Percentiles rank a stretch among this genome's conserved stretches.
These are phyloP conservation scores for Gossypium gossypioides DNA, from an alignment of 441 rosid species.

Conservation along the genomic window DNA sequence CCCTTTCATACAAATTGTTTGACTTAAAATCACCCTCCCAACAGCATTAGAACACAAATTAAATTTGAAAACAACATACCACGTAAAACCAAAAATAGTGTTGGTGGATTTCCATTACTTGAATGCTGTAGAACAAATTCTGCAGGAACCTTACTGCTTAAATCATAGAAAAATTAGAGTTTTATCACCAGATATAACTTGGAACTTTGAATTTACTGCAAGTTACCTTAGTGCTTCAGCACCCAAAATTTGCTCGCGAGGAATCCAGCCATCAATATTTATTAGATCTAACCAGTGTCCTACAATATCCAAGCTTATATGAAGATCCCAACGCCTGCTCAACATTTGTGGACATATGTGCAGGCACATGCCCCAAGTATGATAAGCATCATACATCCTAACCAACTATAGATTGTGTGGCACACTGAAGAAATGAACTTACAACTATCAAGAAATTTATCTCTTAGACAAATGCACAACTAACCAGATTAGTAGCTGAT, in stretches of 20 bases:
- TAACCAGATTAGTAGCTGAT: conserved; percentile 87
- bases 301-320: conserved; percentile 63
- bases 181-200: conserved; percentile 9
- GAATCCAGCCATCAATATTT: conserved; percentile 92
- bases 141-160: conserved; percentile 83
- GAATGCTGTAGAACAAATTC: conserved; percentile 86
- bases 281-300: conserved; percentile 88
- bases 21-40: conserved; percentile 3
- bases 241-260: conserved; percentile 88
- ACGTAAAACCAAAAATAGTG: conserved; percentile 74
- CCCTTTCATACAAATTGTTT: not conserved
- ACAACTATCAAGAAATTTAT: conserved; percentile 4
- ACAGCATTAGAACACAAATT: not conserved
- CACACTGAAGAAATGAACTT: conserved; percentile 5
- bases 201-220: conserved; percentile 16
- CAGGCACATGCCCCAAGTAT: conserved; percentile 14
- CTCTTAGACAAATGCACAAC: conserved; percentile 21
- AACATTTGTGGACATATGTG: conserved; percentile 12
- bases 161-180: conserved; percentile 21
- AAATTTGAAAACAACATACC: conserved; percentile 34
- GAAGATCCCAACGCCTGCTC: conserved; percentile 75
- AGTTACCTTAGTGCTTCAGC: conserved; percentile 87
- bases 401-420: conserved; percentile 14
- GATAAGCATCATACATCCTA: conserved; percentile 13
- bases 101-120: conserved; percentile 92